Evolutionary conservation across 352 stramenopile genomes (phyloP), one percentile per base, ranked within the genome.

Genomic region (Globisporangium abappressorium): DNA sequence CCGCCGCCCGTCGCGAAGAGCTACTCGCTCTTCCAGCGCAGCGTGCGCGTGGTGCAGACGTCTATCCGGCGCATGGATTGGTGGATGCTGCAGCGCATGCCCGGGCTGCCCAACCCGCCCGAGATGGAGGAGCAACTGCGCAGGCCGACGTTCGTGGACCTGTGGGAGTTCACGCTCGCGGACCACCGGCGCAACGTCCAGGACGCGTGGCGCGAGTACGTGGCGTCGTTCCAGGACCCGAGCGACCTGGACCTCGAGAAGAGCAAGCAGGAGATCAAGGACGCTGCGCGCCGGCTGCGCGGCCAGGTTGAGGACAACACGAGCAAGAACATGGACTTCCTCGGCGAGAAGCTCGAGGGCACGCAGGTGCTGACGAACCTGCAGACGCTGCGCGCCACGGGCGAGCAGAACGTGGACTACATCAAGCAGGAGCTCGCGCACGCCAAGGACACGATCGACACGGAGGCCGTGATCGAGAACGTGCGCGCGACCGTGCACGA

Each of bases 1-100:
- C 12, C 70, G 61, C 33, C 60, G 51, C 61, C 74, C 26, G 65
- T 66, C 62, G 43, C 55, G 18, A 90, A 89, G 82, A 71, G 66
- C 65, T 92, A 92, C 78, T 93, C 85, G 76, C 75, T 93, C 59
- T 85, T 94, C 67, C 86, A 95, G 82, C 80, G 75, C 53, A 67
- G 75, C 22, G 79, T 95, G 73, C 86, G 87, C 46, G 63, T 91
- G 57, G 65, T 76, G 60, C 88, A 95, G 81, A 92, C 77, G 61
- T 84, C 80, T 1, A 70, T 86, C 24, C 81, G 86, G 3, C 74
- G 75, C 5, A 5, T 75, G 1, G 66, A 93, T 63, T 77, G 72
- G 33, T 93, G 78, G 75, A 43, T 86, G 36, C 67, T 89, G 43
- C 65, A 85, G 34, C 73, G 68, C 47, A 88, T 93, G 73, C 82